phyloP scores from a whole-genome alignment of 495 filamentous ascomycete species.

The Venustampulla echinocandica region DNA sequence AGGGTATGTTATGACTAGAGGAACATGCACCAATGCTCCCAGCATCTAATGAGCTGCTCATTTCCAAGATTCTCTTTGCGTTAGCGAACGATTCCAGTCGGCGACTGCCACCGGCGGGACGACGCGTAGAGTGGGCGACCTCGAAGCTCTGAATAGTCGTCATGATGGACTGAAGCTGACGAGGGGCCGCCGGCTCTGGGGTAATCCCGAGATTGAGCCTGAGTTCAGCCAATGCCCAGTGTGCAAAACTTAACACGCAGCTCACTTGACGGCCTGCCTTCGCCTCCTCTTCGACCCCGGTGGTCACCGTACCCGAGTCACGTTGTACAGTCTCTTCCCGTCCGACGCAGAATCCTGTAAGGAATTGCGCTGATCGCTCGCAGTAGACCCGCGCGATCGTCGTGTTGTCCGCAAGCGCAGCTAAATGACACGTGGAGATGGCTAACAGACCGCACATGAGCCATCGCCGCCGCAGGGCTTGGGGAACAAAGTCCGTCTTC shows the following conservation, averaged over 20 bases:
- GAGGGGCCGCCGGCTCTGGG: not conserved
- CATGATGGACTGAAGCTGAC: not conserved
- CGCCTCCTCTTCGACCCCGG: not conserved
- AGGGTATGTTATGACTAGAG: not conserved
- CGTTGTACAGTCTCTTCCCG: not conserved
- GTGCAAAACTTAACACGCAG: not conserved
- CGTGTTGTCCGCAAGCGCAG: conserved; percentile 14
- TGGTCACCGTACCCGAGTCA: not conserved
- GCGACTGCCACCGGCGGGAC: no score
- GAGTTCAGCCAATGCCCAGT: not conserved
- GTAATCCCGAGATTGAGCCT: not conserved
- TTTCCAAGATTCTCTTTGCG: no score
- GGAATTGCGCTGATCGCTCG: not conserved
- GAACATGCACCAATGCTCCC: no score
- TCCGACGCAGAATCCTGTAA: not conserved
- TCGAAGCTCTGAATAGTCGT: not conserved
- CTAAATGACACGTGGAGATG: conserved; percentile 26
- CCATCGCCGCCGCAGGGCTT: conserved; percentile 24
- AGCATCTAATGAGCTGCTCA: no score
- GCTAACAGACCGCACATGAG: conserved; percentile 27
- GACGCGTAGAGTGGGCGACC: not conserved
- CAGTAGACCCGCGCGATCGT: not conserved
- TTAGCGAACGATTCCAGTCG: no score
- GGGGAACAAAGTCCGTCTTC: conserved; percentile 22
- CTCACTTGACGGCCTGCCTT: not conserved